Conservation (phyloP, 805 yeast genomes). For the Wickerhamiella spandovensis region DNA sequence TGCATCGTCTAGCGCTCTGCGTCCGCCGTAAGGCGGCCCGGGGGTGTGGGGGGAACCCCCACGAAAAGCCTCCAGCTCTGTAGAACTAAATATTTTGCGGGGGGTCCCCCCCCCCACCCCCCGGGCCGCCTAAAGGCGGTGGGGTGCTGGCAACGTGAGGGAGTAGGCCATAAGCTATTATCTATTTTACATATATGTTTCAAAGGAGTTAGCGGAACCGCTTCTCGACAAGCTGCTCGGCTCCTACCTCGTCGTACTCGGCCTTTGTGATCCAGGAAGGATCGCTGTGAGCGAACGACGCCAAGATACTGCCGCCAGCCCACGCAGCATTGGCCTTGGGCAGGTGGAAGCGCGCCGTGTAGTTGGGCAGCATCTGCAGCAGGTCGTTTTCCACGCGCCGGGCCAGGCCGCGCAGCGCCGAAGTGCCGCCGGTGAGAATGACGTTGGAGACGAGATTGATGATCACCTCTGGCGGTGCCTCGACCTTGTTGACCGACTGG, state of each 20-base stretch:
- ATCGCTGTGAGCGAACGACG: constrained; percentile 83
- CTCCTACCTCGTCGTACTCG: constrained; percentile 83
- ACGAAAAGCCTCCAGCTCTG: too few relatives aligned
- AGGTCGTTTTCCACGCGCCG: constrained; percentile 65
- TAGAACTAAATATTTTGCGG: too few relatives aligned
- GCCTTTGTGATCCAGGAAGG: constrained; percentile 87
- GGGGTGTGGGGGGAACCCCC: too few relatives aligned
- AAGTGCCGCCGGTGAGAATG: constrained; percentile 72
- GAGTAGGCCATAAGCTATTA: too few relatives aligned
- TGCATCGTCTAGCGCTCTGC: too few relatives aligned
- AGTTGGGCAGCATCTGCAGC: constrained; percentile 57
- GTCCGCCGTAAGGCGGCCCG: too few relatives aligned
- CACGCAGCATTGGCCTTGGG: constrained; percentile 68
- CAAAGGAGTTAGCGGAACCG: constrained; percentile 6
- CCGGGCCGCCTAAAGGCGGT: too few relatives aligned
- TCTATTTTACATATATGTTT: not conserved
- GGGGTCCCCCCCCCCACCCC: too few relatives aligned
- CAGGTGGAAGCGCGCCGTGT: constrained; percentile 67
- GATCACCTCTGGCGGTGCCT: constrained; percentile 43
- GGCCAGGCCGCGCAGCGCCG: constrained; percentile 67
- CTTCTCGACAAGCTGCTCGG: constrained; percentile 44
- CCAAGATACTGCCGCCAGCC: constrained; percentile 84
- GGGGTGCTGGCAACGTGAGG: too few relatives aligned
- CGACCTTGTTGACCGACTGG: constrained; percentile 33
- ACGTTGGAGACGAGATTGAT: constrained; percentile 79